These are phyloP conservation scores for Vachellia pachyceras DNA, from an alignment of 306 rosid species.

Conservation along the genomic window DNA sequence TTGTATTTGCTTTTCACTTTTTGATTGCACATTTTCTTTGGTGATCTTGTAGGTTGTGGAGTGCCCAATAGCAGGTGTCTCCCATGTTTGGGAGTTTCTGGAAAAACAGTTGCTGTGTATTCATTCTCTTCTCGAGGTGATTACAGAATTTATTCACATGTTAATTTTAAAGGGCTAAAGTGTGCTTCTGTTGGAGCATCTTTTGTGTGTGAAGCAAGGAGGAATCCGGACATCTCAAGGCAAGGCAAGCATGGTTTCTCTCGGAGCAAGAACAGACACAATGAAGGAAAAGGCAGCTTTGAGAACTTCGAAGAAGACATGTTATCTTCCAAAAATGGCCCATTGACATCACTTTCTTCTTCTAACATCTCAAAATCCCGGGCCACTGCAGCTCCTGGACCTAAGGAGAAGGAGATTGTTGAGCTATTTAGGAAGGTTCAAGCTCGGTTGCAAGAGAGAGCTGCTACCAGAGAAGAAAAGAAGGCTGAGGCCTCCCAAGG, in stretches of 20 bases:
- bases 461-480: conserved; percentile 77
- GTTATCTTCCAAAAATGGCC: conserved; percentile 79
- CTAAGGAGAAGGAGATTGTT: conserved; percentile 94
- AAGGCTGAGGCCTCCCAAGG: conserved; percentile 64
- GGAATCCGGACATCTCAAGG: conserved; percentile 81
- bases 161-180: conserved; percentile 52
- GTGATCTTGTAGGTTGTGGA: conserved; percentile 59
- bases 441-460: conserved; percentile 85
- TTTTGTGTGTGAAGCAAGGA: conserved; percentile 68
- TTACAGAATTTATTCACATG: conserved; percentile 51
- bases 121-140: conserved; percentile 53
- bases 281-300: conserved; percentile 70
- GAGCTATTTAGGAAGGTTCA: conserved; percentile 94
- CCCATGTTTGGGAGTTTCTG: conserved; percentile 66
- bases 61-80: conserved; percentile 66
- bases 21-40: conserved; percentile 22
- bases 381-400: conserved; percentile 84
- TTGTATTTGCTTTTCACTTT: neutral
- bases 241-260: conserved; percentile 68
- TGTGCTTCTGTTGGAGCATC: conserved; percentile 52
- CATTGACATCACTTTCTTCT: conserved; percentile 52
- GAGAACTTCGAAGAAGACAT: conserved; percentile 74
- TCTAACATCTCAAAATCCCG: conserved; percentile 65
- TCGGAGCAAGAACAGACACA: conserved; percentile 69
- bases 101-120: conserved; percentile 56